Conservation (phyloP, 768 basidiomycete species). For the Boletus sensibilis region DNA sequence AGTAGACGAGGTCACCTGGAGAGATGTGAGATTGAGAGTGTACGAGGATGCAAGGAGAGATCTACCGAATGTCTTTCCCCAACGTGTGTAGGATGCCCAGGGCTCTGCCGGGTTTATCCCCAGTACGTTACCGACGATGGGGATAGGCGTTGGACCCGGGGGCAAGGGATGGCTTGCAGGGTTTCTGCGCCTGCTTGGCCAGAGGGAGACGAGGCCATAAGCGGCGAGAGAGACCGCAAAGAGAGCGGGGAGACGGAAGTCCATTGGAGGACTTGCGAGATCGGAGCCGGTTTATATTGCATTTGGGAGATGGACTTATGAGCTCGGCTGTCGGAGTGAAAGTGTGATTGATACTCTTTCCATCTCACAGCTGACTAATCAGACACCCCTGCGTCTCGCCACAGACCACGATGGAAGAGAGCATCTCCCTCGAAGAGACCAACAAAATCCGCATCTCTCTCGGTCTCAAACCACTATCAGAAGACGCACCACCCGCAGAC, state of each 20-base stretch:
- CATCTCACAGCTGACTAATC: slow-evolving; percentile 13
- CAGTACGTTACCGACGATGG: slow-evolving; percentile 30
- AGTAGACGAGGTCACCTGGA: slow-evolving; percentile 38
- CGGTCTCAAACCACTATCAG: slow-evolving; percentile 90
- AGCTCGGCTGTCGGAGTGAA: slow-evolving; percentile 7
- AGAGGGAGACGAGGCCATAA: slow-evolving; percentile 5
- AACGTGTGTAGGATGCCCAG: slow-evolving; percentile 34
- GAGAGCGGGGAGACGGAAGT: slow-evolving; percentile 15
- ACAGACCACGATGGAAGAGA: slow-evolving; percentile 61
- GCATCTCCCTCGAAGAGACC: slow-evolving; percentile 90
- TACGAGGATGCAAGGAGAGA: slow-evolving; percentile 11
- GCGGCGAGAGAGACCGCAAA: slow-evolving; percentile 2
- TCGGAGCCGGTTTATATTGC: not conserved
- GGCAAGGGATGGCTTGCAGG: slow-evolving; percentile 32
- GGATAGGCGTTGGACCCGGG: slow-evolving; percentile 52
- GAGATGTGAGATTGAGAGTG: not conserved
- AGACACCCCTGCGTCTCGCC: not conserved
- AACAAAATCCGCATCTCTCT: slow-evolving; percentile 94
- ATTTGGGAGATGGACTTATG: not conserved
- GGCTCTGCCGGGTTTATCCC: slow-evolving; percentile 28
- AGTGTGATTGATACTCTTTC: not conserved
- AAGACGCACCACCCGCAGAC: slow-evolving; percentile 68
- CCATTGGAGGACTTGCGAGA: slow-evolving; percentile 2
- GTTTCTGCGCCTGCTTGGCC: slow-evolving; percentile 6
- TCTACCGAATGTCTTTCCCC: slow-evolving; percentile 33